Percentiles rank a stretch among this genome's conserved stretches.
phyloP scores from a whole-genome alignment of 352 stramenopile genomes.

The Albugo candida region DNA sequence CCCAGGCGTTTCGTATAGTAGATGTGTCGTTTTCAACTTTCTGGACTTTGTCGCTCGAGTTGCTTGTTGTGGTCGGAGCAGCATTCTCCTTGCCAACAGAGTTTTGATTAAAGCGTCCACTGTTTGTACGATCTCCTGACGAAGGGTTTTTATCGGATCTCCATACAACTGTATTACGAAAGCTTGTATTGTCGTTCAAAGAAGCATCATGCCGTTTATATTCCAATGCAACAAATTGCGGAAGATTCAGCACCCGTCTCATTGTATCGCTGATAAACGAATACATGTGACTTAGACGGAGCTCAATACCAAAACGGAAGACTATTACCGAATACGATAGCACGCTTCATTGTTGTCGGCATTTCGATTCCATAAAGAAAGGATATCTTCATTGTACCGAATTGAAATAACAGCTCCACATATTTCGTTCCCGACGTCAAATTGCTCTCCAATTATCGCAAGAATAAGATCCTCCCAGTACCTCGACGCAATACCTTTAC shows the following conservation, averaged over 20 bases:
- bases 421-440: constrained; percentile 87
- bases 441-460: constrained; percentile 86
- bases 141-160: constrained; percentile 26
- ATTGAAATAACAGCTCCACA: constrained; percentile 82
- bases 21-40: constrained; percentile 11
- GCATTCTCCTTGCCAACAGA: no score
- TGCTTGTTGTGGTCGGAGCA: no score
- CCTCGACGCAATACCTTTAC: constrained; percentile 79
- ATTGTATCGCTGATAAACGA: constrained; percentile 50
- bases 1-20: constrained; percentile 1
- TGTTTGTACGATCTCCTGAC: no score
- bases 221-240: constrained; percentile 80
- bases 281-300: not conserved
- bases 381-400: constrained; percentile 86
- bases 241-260: constrained; percentile 78
- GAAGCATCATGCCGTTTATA: constrained; percentile 84
- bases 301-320: not conserved
- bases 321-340: constrained; percentile 47
- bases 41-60: no score
- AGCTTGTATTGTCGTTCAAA: constrained; percentile 61
- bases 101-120: no score
- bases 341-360: constrained; percentile 82
- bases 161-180: constrained; percentile 65
- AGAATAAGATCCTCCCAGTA: constrained; percentile 84
- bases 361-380: constrained; percentile 89